These are phyloP conservation scores for Metschnikowia corniflorae DNA, from an alignment of 805 yeast genomes.

Conservation along the genomic window DNA sequence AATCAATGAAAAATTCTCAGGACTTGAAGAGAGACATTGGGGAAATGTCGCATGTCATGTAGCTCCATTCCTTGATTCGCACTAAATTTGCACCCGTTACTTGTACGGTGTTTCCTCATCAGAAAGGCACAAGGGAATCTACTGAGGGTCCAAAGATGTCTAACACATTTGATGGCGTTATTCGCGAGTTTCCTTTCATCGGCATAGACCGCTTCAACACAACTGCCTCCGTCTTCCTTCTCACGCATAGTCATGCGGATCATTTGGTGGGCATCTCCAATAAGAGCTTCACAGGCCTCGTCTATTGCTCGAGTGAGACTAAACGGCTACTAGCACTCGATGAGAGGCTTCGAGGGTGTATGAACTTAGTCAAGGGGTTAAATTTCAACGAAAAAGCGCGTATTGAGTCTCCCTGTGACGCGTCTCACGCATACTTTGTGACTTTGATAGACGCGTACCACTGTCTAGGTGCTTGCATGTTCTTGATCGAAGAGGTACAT, in stretches of 20 bases:
- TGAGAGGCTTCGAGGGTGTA: slow-evolving; percentile 16
- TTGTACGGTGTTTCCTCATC: too few relatives aligned
- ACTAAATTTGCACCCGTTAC: slow-evolving; percentile 5
- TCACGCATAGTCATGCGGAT: slow-evolving; percentile 56
- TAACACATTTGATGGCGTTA: slow-evolving; percentile 38
- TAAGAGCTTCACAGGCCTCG: slow-evolving; percentile 34
- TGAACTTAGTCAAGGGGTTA: slow-evolving; percentile 18
- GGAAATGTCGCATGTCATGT: slow-evolving; percentile 7
- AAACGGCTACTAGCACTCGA: slow-evolving; percentile 22
- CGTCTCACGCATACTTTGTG: slow-evolving; percentile 23
- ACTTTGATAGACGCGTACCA: slow-evolving; percentile 51
- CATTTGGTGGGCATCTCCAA: slow-evolving; percentile 48
- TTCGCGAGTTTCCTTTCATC: slow-evolving; percentile 48
- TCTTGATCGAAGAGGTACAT: slow-evolving; percentile 37
- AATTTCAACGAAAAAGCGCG: slow-evolving; percentile 20
- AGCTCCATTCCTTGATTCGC: slow-evolving; percentile 3
- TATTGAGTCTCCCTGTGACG: slow-evolving; percentile 17
- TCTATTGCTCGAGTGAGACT: slow-evolving; percentile 48
- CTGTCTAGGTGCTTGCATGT: slow-evolving; percentile 60
- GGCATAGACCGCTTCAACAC: slow-evolving; percentile 35
- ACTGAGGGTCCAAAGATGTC: slow-evolving; percentile 8
- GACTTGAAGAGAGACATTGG: too few relatives aligned
- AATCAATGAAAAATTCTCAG: too few relatives aligned
- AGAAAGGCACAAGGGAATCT: too few relatives aligned
- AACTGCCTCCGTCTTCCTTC: slow-evolving; percentile 24